Evolutionary conservation across 257 asterid species (phyloP).

Genomic region (Solanum rostratum): DNA sequence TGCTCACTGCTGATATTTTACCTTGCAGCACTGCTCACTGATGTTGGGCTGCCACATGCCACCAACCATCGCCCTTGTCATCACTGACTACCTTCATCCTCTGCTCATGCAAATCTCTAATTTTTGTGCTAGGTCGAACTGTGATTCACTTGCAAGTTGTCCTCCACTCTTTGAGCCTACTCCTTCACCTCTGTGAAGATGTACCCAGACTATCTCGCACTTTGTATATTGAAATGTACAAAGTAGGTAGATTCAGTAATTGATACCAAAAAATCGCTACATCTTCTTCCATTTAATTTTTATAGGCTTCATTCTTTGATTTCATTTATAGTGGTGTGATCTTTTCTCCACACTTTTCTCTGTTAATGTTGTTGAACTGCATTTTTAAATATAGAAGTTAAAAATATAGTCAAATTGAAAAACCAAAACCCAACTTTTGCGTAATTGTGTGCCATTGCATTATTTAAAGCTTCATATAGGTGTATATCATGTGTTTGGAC

Average conservation of each 20-base stretch:
- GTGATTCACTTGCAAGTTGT: background rate
- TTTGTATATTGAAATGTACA: background rate
- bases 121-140: background rate
- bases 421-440: background rate
- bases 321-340: background rate
- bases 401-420: background rate
- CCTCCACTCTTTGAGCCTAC: background rate
- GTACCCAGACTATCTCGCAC: background rate
- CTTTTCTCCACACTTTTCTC: background rate
- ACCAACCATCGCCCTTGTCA: background rate
- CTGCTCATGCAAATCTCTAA: background rate
- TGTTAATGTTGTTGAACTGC: background rate
- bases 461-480: background rate
- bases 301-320: background rate
- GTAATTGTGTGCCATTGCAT: background rate
- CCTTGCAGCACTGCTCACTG: background rate
- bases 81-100: background rate
- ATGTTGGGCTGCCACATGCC: background rate
- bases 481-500: background rate
- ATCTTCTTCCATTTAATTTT: background rate
- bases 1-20: background rate
- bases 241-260: background rate
- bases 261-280: background rate
- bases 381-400: background rate
- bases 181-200: background rate